Evolutionary conservation across 192 early-diverging fungal species (phyloP), one percentile per base, ranked within the genome.

Genomic region (Coemansia sp.): DNA sequence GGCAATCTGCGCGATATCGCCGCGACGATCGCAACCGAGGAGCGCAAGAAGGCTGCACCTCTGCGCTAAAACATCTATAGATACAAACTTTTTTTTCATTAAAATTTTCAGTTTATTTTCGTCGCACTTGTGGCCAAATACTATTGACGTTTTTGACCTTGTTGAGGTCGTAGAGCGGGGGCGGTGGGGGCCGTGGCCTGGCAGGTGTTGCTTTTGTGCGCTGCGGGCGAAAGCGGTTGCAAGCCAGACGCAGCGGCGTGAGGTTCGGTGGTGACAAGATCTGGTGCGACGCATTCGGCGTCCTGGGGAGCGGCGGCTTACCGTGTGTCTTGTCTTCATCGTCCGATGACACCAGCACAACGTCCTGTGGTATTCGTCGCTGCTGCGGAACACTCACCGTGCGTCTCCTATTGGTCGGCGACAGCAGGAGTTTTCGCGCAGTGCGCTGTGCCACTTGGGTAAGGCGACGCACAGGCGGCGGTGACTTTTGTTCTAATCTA

Each of bases 21-120:
- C 9, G 72, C 72, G 12, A 46, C 62, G 2, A 54, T 75, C 18
- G 72, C 72, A 11, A 62, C 65, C 2, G 72, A 75, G 63, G 66
- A 65, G 58, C 57, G 61, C 53, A 68, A 53, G 33, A 67, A 64
- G 40, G n/a, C 37, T 2, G 46, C 7, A 43, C 14, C 41, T 5
- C 41, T 13, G 12, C 13, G 12, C 17, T 43, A 3, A 8, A n/a
- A 18, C 3, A n/a, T 43, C 17, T 9, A 43, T 43, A 43, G 41
- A 43, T 43, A 18, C 41, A 13, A 18, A 10, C 23, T 46, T 3
- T 21, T 21, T 2, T 46, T 11, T 46, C 18, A 21, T 21, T 6
- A 30, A 30, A 30, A 30, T 46, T 46, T 19, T 3, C n/a, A n/a
- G n/a, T 21, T 46, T 46, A 21, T 19, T 46, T 46, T 17, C 2